Evolutionary conservation across 2,329 filamentous ascomycete genomes (phyloP), one percentile per base, ranked within the genome.

Genomic region (Capronia coronata): DNA sequence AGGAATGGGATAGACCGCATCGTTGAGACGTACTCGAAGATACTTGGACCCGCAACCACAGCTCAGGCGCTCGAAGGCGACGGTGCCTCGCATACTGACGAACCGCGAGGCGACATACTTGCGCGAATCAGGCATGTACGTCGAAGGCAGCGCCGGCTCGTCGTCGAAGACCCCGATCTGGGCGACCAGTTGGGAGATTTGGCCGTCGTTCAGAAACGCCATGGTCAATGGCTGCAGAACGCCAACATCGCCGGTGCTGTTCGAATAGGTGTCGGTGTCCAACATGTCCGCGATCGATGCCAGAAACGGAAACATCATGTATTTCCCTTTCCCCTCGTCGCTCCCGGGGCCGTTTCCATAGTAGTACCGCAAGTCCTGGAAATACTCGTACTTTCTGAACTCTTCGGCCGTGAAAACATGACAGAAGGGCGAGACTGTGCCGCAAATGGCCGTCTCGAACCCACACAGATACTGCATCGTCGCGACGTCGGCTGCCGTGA

Each of bases 391-490:
- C 57, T 76, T 67, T 23, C 75, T 68, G 47, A 83, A 71, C 63
- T 86, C 83, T 2, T 78, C 69, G 27, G 82, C 70, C 2, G 75
- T 80, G 59, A 84, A 81, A 13, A 83, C 70, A 43, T 69, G 68
- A 62, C 83, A 86, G 69, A 78, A 86, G 0, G 80, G 78, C 3
- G 78, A 83, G 3, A 78, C 63, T 1, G 65, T 67, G 1, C 82
- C 81, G 0, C 72, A 78, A 55, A 86, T 83, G 60, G 85, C 82
- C 2, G 75, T 79, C 60, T 86, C 83, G 50, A 83, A 86, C 2
- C 80, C 82, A 58, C 83, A 86, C 13, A 85, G 71, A 59, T 86
- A 84, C 0, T 80, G 80, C 45, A 86, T 80, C 37, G 75, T 72
- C 6, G 66, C 69, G 25, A 82, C 68, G 49, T 84, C 78, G 2